phyloP scores from a whole-genome alignment of 345 rosid species.

The Pelargonium nanum region DNA sequence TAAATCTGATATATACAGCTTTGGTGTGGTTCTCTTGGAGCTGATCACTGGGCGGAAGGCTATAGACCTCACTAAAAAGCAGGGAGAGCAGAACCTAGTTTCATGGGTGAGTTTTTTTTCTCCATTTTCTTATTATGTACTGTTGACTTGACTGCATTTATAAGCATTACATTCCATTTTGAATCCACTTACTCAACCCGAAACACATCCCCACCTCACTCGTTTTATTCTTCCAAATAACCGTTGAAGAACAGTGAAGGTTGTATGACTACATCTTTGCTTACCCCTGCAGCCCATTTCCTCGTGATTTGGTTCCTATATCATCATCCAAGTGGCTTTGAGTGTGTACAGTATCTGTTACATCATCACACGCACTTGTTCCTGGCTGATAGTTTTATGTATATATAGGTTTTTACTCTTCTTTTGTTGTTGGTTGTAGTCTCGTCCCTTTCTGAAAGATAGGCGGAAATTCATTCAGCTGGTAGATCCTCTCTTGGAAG shows the following conservation, averaged over 20 bases:
- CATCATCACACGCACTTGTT: too few relatives aligned
- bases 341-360: too few relatives aligned
- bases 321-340: too few relatives aligned
- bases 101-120: slow-evolving; percentile 54
- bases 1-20: slow-evolving; percentile 91
- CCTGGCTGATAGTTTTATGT: not conserved
- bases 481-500: slow-evolving; percentile 70
- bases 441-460: slow-evolving; percentile 59
- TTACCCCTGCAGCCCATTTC: too few relatives aligned
- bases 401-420: not conserved
- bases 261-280: too few relatives aligned
- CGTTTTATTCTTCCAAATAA: too few relatives aligned
- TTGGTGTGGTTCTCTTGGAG: slow-evolving; percentile 93
- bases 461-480: slow-evolving; percentile 54
- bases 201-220: too few relatives aligned
- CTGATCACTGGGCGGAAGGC: slow-evolving; percentile 84
- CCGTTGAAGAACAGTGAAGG: too few relatives aligned
- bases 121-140: not conserved
- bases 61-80: slow-evolving; percentile 45
- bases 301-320: too few relatives aligned
- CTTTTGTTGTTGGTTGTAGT: slow-evolving; percentile 27
- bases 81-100: slow-evolving; percentile 75
- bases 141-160: too few relatives aligned
- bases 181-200: too few relatives aligned
- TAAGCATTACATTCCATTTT: too few relatives aligned